These are phyloP conservation scores for Daedaleopsis sinensis DNA, from an alignment of 768 basidiomycete species.

Conservation along the genomic window DNA sequence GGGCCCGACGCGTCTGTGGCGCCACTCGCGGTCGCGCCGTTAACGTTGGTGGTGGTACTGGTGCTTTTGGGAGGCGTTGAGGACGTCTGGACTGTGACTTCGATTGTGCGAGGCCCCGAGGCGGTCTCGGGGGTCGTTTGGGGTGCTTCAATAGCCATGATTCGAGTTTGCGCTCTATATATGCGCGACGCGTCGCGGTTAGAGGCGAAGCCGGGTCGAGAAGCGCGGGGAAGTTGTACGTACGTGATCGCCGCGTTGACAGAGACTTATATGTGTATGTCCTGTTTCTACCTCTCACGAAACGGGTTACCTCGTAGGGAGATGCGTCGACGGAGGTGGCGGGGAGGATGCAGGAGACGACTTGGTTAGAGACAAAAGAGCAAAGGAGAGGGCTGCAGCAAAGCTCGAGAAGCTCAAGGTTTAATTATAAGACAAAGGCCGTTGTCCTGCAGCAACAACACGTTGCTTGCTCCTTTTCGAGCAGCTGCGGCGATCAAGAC, in stretches of 20 bases:
- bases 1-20: neutral
- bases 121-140: neutral
- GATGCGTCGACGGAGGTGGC: too few relatives aligned
- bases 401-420: neutral
- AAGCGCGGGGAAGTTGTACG: neutral
- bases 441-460: neutral
- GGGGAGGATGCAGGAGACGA: too few relatives aligned
- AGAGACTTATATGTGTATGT: neutral
- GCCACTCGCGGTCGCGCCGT: constrained; percentile 8
- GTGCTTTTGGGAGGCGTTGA: neutral
- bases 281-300: too few relatives aligned
- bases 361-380: too few relatives aligned
- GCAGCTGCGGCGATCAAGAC: too few relatives aligned
- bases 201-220: constrained; percentile 1
- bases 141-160: neutral
- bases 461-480: too few relatives aligned
- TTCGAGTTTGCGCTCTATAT: too few relatives aligned
- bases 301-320: too few relatives aligned
- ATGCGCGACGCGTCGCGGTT: neutral
- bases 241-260: neutral
- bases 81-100: neutral
- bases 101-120: neutral
- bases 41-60: constrained; percentile 5
- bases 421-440: neutral
- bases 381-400: too few relatives aligned